phyloP scores from a whole-genome alignment of 495 filamentous ascomycete genomes.

The Patellaria atrata region DNA sequence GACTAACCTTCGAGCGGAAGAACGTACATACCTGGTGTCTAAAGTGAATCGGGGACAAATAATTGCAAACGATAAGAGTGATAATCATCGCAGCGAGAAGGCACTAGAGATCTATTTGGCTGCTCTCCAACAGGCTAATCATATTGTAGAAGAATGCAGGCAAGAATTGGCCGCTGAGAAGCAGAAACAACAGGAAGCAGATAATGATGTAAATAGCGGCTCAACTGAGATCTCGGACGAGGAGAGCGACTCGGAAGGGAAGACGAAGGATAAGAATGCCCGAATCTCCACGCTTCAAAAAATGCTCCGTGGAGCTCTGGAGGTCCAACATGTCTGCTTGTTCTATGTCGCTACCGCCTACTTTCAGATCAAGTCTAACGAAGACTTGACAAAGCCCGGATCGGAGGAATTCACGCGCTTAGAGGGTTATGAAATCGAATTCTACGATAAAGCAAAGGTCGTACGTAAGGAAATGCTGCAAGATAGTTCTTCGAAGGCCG shows the following conservation, averaged over 20 bases:
- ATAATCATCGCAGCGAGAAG: constrained; percentile 29
- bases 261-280: constrained; percentile 29
- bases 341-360: constrained; percentile 78
- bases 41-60: constrained; percentile 59
- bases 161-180: constrained; percentile 41
- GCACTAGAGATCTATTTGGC: constrained; percentile 54
- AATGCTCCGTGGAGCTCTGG: constrained; percentile 54
- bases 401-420: constrained; percentile 50
- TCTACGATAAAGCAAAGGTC: constrained; percentile 61
- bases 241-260: constrained; percentile 30
- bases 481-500: constrained; percentile 19
- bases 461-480: constrained; percentile 61
- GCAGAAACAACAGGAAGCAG: constrained; percentile 13
- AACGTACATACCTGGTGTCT: constrained; percentile 46
- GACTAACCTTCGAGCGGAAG: constrained; percentile 43
- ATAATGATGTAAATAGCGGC: neutral
- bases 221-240: constrained; percentile 4
- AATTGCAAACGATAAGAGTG: constrained; percentile 44
- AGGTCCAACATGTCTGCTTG: constrained; percentile 63
- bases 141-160: constrained; percentile 49
- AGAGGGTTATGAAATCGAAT: constrained; percentile 52
- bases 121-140: constrained; percentile 38
- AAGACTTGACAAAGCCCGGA: constrained; percentile 42
- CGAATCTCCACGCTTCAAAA: constrained; percentile 45
- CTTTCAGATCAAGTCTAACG: constrained; percentile 64